These are phyloP conservation scores for Sporodiniella umbellata DNA, from an alignment of 371 early-diverging fungal species.

Conservation along the genomic window DNA sequence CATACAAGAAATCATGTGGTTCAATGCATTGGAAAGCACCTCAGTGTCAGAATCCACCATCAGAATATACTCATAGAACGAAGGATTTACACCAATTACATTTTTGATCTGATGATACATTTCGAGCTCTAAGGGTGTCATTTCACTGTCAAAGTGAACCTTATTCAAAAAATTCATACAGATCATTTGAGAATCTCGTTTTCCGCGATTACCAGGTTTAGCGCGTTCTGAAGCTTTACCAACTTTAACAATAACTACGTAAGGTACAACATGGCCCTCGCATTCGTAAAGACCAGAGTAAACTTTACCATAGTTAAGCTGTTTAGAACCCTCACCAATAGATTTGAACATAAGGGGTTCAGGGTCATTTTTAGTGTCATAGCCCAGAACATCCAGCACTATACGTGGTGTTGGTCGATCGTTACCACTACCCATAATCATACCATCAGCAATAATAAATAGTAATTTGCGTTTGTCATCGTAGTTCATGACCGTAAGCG, in stretches of 20 bases:
- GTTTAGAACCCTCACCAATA: conserved; percentile 86
- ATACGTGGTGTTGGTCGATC: conserved; percentile 97
- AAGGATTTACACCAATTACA: conserved; percentile 86
- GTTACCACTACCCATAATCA: conserved; percentile 96
- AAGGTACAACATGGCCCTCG: conserved; percentile 88
- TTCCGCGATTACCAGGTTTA: conserved; percentile 98
- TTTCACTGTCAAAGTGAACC: conserved; percentile 89
- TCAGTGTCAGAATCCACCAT: conserved; percentile 97
- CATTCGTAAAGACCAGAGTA: conserved; percentile 96
- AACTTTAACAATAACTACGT: conserved; percentile 93
- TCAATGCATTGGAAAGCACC: conserved; percentile 80
- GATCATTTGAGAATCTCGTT: conserved; percentile 99
- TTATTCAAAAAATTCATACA: conserved; percentile 98
- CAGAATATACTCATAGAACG: conserved; percentile 88
- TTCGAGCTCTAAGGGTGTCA: conserved; percentile 92
- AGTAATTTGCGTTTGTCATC: conserved; percentile 96
- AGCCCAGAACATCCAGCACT: conserved; percentile 91
- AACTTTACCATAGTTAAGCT: conserved; percentile 96
- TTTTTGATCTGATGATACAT: conserved; percentile 92
- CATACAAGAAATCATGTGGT: conserved; percentile 85
- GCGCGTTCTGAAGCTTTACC: conserved; percentile 79
- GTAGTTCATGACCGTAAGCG: conserved; percentile 88
- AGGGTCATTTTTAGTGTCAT: conserved; percentile 84
- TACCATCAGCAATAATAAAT: conserved; percentile 89
- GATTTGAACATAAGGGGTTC: conserved; percentile 92